Base-by-base conservation (phyloP, 2,329 filamentous ascomycete genomes). In the Tolypocladium guangdongense region DNA sequence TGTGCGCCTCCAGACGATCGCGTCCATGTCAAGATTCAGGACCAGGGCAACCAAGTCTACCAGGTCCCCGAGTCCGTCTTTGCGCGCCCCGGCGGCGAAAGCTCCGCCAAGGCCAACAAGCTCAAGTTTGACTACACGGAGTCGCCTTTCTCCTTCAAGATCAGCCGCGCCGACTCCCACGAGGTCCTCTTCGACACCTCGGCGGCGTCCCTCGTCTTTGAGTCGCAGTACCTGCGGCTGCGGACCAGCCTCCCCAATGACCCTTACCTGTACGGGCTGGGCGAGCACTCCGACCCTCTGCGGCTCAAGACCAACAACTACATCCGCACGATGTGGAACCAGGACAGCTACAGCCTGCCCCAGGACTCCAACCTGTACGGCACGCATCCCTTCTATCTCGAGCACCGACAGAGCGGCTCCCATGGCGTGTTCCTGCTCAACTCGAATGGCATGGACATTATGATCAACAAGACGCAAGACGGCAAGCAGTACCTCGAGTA, bases 391-490 rank as follows among this genome's bases (percentile, higher is more conserved):
- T 82, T 91, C 62, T 93, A 92, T 63, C 72, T 91, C 4, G 88
- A 92, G 51, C 63, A 67, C 30, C 61, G 63, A 4, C 48, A 58
- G 22, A 54, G 56, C 2, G 62, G 77, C 77, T 49, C 86, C 0
- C 88, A 93, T 60, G 88, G 88, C 32, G 82, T 92, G 1, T 92
- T 88, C 64, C 72, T 87, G 20, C 80, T 89, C 37, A 93, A 91
- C 63, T 78, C 84, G 1, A 88, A 93, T 63, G 84, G 81, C 2
- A 86, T 89, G 66, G 88, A 93, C 58, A 72, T 90, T 8, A 68
- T 90, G 3, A 73, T 91, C 77, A 86, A 59, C 78, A 78, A 82
- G 57, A 80, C 78, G 0, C 68, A 72, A 8, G 69, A 75, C 41
- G 74, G 76, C 6, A 76, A 78, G 5, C 83, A 91, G 64, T 89